Evolutionary conservation across 2,329 filamentous ascomycete species (phyloP), one percentile per base, ranked within the genome.

Genomic region (Bipolaris gigantea): DNA sequence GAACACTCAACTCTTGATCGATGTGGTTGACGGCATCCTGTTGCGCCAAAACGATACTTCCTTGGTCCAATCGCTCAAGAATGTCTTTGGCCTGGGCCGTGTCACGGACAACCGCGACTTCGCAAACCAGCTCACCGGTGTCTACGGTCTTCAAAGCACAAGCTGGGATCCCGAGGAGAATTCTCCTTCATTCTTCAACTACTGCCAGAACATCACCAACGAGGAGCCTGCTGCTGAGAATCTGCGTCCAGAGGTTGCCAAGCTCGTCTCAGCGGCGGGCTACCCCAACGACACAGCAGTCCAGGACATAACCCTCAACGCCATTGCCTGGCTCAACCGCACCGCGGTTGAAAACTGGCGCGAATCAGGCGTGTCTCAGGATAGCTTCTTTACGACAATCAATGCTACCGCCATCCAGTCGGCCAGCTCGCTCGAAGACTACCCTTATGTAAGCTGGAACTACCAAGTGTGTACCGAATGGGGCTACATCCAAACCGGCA

Each of bases 401-500:
- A 80, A 85, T 56, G 59, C 64, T 6, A 77, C 77, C 0, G 55
- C 57, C 9, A 39, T 62, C 6, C 62, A 67, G 34, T 45, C 50
- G 7, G 54, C 60, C 41, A 66, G 62, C 0, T 34, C 56, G 1
- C 53, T 66, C 15, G 36, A 53, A n/a, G 59, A 65, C 49, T 67
- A 66, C 40, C 45, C 47, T 18, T 23, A 43, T 9, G 55, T 79
- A 23, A 71, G 72, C 50, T 87, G 85, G 85, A 72, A 75, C 16
- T 87, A 85, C 63, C 84, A 85, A 65, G 80, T 81, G 51, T 68
- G 66, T 57, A 64, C 59, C 39, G 67, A 70, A 80, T 94, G 89
- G 89, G 90, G 90, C 9, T 94, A 85, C 74, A 84, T 92, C 45
- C 83, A 87, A 60, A 90, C 88, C 0, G 90, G 90, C 43, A 86